Evolutionary conservation across 352 stramenopile species (phyloP), one percentile per base, ranked within the genome.

Genomic region (Phytophthora parvispora): DNA sequence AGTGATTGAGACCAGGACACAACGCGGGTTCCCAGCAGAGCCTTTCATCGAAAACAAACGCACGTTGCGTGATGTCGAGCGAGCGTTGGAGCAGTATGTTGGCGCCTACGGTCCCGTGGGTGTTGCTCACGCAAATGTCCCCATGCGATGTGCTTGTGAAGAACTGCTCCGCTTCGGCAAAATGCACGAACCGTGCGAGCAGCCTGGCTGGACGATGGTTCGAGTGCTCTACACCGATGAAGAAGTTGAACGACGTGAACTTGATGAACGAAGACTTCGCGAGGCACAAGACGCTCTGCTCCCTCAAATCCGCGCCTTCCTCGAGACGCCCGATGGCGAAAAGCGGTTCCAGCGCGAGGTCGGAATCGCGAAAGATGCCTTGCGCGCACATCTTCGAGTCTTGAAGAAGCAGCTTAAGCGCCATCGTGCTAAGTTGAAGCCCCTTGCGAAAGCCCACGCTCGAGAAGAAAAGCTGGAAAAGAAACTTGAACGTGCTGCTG

Each of bases 141-240:
- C 85, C n/a, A 89, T 95, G 75, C 82, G 86, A 20, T 95, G 87
- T 45, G 83, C 76, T 10, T 95, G 87, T 59, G 84, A 92, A 29
- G 80, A 89, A 3, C 57, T 93, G 27, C 60, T 93, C 31, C 81
- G 77, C 12, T 86, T 81, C 51, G 73, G 87, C 48, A 94, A 92
- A 68, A 81, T 84, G 71, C 87, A 94, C 59, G 83, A 82, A 28
- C 83, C 84, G 20, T 94, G 85, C 43, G 87, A 77, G 20, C 78
- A 82, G 8, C 56, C 63, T 36, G 87, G 85, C 0, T 94, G 83
- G 85, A 89, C 75, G 38, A 59, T 94, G 43, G 55, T 86, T 13
- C 83, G 88, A n/a, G 69, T 89, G 3, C 38, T 93, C 12, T 91
- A 85, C 51, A 89, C 83, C 0, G 55, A 64, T 2, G 83, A 94